Conservation (phyloP, 2,329 filamentous ascomycete genomes). For the Cordyceps farinosa region DNA sequence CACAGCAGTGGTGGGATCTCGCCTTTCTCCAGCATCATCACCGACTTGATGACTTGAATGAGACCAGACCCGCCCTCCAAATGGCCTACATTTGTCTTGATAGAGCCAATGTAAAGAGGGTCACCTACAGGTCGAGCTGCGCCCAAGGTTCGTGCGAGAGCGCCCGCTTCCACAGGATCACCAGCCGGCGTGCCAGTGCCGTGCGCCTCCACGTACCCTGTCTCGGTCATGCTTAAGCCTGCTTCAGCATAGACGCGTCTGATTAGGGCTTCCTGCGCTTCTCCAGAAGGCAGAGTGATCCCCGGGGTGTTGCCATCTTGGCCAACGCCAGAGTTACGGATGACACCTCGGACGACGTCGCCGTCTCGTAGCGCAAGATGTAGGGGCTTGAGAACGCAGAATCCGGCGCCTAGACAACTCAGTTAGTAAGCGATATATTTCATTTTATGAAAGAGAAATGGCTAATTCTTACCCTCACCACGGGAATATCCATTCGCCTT, state of each 20-base stretch:
- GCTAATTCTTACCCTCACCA: slow-evolving; percentile 43
- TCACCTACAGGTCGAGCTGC: background rate
- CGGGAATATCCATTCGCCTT: slow-evolving; percentile 45
- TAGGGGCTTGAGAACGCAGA: slow-evolving; percentile 39
- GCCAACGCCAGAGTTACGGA: slow-evolving; percentile 34
- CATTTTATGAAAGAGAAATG: too few species aligned
- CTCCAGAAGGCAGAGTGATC: slow-evolving; percentile 40
- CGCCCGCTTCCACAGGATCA: slow-evolving; percentile 39
- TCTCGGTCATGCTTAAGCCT: slow-evolving; percentile 24
- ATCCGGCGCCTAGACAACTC: too few species aligned
- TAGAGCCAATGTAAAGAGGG: slow-evolving; percentile 28
- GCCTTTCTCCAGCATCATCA: slow-evolving; percentile 28
- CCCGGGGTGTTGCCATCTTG: slow-evolving; percentile 41
- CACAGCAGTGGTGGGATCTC: slow-evolving; percentile 29
- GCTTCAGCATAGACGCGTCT: slow-evolving; percentile 24
- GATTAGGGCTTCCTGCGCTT: slow-evolving; percentile 30
- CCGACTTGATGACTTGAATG: slow-evolving; percentile 29
- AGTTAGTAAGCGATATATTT: too few species aligned
- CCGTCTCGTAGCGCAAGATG: slow-evolving; percentile 40
- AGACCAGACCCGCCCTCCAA: slow-evolving; percentile 34
- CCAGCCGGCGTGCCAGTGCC: slow-evolving; percentile 44
- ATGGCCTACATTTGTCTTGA: slow-evolving; percentile 40
- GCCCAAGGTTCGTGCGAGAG: slow-evolving; percentile 33
- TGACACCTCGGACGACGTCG: slow-evolving; percentile 28
- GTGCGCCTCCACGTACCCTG: slow-evolving; percentile 38